These are phyloP conservation scores for Eucalyptus victrix DNA, from an alignment of 345 rosid species.

Conservation along the genomic window DNA sequence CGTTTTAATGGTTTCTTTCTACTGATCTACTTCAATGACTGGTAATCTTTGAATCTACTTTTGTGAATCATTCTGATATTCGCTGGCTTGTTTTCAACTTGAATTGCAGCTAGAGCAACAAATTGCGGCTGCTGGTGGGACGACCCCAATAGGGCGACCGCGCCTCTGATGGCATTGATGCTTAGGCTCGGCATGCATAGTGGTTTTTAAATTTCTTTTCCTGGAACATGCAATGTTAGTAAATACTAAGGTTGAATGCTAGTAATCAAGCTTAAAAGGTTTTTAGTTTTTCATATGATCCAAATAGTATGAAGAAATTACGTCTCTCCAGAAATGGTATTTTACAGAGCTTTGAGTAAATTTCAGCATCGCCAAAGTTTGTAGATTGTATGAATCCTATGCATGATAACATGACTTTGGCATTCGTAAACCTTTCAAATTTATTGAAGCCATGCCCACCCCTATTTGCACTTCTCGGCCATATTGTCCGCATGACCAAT, in stretches of 20 bases:
- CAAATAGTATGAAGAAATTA: not conserved
- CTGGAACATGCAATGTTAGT: not conserved
- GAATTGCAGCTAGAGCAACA: constrained; percentile 73
- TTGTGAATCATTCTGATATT: not conserved
- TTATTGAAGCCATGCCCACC: not conserved
- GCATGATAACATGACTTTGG: not conserved
- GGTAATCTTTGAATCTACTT: not conserved
- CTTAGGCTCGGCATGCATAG: not conserved
- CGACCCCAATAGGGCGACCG: constrained; percentile 10
- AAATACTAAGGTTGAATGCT: not conserved
- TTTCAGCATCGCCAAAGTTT: not conserved
- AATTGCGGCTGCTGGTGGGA: constrained; percentile 74
- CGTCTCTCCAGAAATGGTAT: not conserved
- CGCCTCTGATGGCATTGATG: not conserved
- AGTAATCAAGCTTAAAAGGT: not conserved
- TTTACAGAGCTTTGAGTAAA: not conserved
- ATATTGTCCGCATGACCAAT: not conserved
- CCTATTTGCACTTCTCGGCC: not conserved
- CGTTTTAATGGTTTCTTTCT: not conserved
- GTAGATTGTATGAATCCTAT: not conserved
- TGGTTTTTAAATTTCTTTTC: not conserved
- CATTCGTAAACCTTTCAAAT: not conserved
- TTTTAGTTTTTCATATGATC: not conserved
- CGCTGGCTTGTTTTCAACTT: not conserved
- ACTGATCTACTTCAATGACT: not conserved